These are phyloP conservation scores for Penicillium manginii DNA, from an alignment of 495 filamentous ascomycete genomes.

Conservation along the genomic window DNA sequence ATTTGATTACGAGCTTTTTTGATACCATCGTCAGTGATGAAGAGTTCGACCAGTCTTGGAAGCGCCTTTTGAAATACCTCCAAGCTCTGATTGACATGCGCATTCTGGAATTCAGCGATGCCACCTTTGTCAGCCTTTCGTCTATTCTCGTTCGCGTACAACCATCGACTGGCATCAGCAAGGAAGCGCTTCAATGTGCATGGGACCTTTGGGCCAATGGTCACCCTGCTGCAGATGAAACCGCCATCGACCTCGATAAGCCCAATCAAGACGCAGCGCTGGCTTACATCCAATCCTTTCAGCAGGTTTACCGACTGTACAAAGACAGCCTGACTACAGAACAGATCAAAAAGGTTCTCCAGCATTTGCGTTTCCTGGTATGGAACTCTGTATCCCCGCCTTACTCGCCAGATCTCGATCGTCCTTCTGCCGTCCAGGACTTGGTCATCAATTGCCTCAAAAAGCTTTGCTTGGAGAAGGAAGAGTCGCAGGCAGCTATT, in stretches of 20 bases:
- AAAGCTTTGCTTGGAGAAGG: conserved; percentile 68
- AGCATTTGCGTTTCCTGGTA: conserved; percentile 61
- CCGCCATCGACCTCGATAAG: conserved; percentile 44
- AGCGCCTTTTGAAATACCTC: conserved; percentile 68
- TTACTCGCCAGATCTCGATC: conserved; percentile 85
- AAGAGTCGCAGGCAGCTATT: conserved; percentile 67
- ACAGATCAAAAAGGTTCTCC: conserved; percentile 58
- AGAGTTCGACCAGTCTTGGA: conserved; percentile 67
- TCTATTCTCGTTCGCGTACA: conserved; percentile 65
- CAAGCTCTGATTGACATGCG: conserved; percentile 60
- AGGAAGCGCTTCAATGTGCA: conserved; percentile 59
- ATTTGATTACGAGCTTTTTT: conserved; percentile 69
- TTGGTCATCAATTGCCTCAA: conserved; percentile 74
- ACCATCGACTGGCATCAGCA: conserved; percentile 51
- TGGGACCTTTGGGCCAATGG: conserved; percentile 76
- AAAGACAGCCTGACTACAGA: conserved; percentile 62
- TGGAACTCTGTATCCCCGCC: conserved; percentile 71
- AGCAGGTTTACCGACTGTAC: conserved; percentile 81
- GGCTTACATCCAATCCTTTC: conserved; percentile 76
- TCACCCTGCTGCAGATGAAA: conserved; percentile 56
- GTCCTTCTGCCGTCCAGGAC: conserved; percentile 75
- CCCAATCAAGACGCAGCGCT: conserved; percentile 76
- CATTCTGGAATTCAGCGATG: conserved; percentile 70
- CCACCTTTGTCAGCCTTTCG: conserved; percentile 68
- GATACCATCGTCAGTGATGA: conserved; percentile 59